These are phyloP conservation scores for Colletotrichum kahawae DNA, from an alignment of 2,329 filamentous ascomycete genomes.

Conservation along the genomic window DNA sequence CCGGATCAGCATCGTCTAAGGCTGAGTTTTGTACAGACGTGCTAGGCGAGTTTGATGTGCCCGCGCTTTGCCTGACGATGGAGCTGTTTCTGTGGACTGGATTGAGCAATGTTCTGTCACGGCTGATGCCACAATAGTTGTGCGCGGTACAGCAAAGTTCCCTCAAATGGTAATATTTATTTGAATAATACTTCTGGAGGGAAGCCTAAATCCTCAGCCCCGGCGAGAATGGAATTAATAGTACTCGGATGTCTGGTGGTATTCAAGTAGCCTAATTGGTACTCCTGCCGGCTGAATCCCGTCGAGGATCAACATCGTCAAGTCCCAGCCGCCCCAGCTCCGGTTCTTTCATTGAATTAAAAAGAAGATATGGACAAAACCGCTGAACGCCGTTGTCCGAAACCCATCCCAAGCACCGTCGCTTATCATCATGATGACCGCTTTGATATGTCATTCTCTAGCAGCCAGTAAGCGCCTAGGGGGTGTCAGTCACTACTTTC, in stretches of 20 bases:
- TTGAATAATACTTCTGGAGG: not conserved
- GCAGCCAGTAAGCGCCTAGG: constrained; percentile 9
- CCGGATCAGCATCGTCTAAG: not conserved
- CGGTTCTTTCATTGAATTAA: not conserved
- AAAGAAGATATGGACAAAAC: not conserved
- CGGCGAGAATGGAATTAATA: not conserved
- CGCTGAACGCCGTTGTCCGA: not conserved
- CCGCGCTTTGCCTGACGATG: rapidly evolving
- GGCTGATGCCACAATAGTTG: too few species aligned
- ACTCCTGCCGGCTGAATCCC: not conserved
- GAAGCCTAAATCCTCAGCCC: not conserved
- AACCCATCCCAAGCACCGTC: not conserved
- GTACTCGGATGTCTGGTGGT: not conserved
- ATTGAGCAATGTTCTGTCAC: not conserved
- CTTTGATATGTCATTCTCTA: not conserved
- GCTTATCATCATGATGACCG: not conserved
- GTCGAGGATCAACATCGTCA: not conserved
- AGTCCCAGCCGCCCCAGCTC: not conserved
- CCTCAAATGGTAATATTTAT: not conserved
- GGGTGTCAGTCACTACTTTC: not conserved
- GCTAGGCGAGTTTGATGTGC: not conserved
- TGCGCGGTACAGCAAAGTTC: not conserved
- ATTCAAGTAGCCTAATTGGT: not conserved
- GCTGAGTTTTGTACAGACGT: not conserved
- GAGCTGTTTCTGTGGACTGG: not conserved